phyloP scores from a whole-genome alignment of 805 yeast genomes.

The Teunomyces barrocoloradensis region DNA sequence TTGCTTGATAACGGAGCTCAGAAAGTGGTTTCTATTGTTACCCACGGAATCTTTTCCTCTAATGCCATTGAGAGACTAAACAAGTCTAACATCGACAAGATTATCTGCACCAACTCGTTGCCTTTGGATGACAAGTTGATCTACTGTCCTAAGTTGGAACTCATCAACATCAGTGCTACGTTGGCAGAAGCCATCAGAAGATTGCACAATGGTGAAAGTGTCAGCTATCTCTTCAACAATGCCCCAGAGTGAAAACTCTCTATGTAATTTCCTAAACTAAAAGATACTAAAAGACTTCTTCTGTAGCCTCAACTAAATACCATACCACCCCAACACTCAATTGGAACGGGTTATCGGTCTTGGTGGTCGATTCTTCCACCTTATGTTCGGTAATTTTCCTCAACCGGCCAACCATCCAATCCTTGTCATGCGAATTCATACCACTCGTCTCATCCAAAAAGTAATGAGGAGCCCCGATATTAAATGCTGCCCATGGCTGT shows the following conservation, averaged over 20 bases:
- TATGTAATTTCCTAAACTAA: background rate
- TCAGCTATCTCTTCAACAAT: slow-evolving; percentile 79
- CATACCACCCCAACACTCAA: slow-evolving; percentile 62
- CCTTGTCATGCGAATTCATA: slow-evolving; percentile 43
- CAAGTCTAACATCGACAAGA: slow-evolving; percentile 61
- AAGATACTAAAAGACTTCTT: slow-evolving; percentile 19
- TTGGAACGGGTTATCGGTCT: slow-evolving; percentile 58
- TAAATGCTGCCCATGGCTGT: slow-evolving; percentile 93
- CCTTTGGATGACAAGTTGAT: slow-evolving; percentile 69
- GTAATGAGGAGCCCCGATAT: slow-evolving; percentile 82
- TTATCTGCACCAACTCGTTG: slow-evolving; percentile 91
- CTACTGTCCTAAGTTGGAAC: slow-evolving; percentile 66
- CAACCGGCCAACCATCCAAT: slow-evolving; percentile 82
- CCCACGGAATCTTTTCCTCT: slow-evolving; percentile 92
- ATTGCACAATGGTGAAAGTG: slow-evolving; percentile 93
- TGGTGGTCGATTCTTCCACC: slow-evolving; percentile 37
- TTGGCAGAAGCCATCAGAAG: slow-evolving; percentile 93
- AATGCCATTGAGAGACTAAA: slow-evolving; percentile 73
- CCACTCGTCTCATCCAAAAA: slow-evolving; percentile 52
- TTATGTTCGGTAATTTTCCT: slow-evolving; percentile 50
- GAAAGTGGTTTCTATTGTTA: slow-evolving; percentile 87
- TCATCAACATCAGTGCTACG: slow-evolving; percentile 80
- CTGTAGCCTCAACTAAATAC: slow-evolving; percentile 59
- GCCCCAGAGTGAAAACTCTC: slow-evolving; percentile 25
- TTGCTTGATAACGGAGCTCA: slow-evolving; percentile 77